phyloP scores from a whole-genome alignment of 176 grass and related monocot genomes.

The Carex littledalei region DNA sequence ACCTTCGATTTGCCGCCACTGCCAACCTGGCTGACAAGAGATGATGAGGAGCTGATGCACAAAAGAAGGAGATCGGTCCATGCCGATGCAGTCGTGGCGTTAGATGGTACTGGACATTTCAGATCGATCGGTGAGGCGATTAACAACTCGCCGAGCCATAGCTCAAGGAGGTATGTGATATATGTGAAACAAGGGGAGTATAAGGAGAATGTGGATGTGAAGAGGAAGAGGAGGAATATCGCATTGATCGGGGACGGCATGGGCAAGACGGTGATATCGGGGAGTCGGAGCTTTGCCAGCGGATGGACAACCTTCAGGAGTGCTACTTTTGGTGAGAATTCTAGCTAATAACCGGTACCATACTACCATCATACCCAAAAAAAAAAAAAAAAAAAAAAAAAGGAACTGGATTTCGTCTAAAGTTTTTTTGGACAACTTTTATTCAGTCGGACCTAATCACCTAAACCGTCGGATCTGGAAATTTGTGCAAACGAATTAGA shows the following conservation, averaged over 20 bases:
- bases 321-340: conserved; percentile 52
- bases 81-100: conserved; percentile 70
- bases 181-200: conserved; percentile 83
- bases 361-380: not conserved
- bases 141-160: conserved; percentile 46
- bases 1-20: conserved; percentile 40
- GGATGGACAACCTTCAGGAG: conserved; percentile 91
- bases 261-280: conserved; percentile 68
- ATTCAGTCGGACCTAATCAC: too few relatives aligned
- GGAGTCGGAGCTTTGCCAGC: conserved; percentile 55
- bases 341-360: not conserved
- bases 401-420: too few relatives aligned
- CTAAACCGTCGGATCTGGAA: too few relatives aligned
- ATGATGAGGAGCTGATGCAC: conserved; percentile 8
- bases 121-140: conserved; percentile 71
- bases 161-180: conserved; percentile 62
- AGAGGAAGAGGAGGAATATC: conserved; percentile 84
- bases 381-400: not conserved
- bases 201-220: conserved; percentile 79
- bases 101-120: conserved; percentile 70
- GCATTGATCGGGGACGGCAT: conserved; percentile 69
- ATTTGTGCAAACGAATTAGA: too few relatives aligned
- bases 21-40: conserved; percentile 57
- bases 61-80: conserved; percentile 14
- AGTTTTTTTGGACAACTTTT: too few relatives aligned